Evolutionary conservation across 75 land plant genomes (phyloP).

Genomic region (Isoetes taiwanensis): DNA sequence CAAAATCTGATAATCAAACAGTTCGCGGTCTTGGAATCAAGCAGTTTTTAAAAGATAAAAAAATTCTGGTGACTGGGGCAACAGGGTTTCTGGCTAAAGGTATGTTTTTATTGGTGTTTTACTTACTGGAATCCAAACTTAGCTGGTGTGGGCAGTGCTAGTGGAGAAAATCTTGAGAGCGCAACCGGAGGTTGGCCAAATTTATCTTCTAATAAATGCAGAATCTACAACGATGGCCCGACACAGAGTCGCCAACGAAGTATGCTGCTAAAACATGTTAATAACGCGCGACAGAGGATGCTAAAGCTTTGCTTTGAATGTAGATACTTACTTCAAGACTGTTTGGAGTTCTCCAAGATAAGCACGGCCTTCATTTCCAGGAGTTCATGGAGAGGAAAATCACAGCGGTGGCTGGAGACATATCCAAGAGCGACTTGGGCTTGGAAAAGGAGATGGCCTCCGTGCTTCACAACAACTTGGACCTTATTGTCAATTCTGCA

Average conservation of each 20-base stretch:
- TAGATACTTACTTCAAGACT: slow-evolving; percentile 52
- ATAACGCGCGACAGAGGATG: too few relatives aligned
- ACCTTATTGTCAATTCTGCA: slow-evolving; percentile 71
- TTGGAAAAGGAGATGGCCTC: slow-evolving; percentile 23
- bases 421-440: slow-evolving; percentile 44
- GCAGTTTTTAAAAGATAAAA: slow-evolving; percentile 35
- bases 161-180: slow-evolving; percentile 80
- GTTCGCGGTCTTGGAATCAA: slow-evolving; percentile 25
- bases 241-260: slow-evolving; percentile 51
- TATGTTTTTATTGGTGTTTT: slow-evolving; percentile 8
- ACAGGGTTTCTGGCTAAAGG: slow-evolving; percentile 77
- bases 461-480: slow-evolving; percentile 37
- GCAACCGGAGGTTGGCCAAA: slow-evolving; percentile 60
- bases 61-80: slow-evolving; percentile 55
- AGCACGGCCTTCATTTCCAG: slow-evolving; percentile 47
- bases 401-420: slow-evolving; percentile 59
- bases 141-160: slow-evolving; percentile 37
- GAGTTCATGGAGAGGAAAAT: slow-evolving; percentile 53
- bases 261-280: too few relatives aligned
- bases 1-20: too few relatives aligned
- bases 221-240: slow-evolving; percentile 37
- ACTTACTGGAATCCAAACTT: neutral
- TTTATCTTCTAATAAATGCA: slow-evolving; percentile 66
- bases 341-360: slow-evolving; percentile 40
- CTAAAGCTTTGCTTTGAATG: neutral